Base-by-base conservation (phyloP, 176 grass and related monocot genomes). In the Areca catechu region DNA sequence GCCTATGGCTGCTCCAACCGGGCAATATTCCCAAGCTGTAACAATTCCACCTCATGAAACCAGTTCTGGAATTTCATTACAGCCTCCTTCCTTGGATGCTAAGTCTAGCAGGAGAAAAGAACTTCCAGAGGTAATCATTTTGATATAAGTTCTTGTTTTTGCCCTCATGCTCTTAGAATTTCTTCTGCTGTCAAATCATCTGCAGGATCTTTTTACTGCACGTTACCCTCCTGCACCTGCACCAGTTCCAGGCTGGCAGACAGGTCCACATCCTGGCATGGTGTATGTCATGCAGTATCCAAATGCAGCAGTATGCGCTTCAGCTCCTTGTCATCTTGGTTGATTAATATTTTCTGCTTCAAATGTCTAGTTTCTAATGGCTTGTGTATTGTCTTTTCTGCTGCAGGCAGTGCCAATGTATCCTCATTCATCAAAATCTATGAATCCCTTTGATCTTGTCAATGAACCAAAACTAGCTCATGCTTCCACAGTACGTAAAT, bases 121-220 rank as follows among this genome's bases (percentile, higher is more conserved):
- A 57, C 74, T 87, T 57, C 78, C 83, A 70, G 78, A 62, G 62
- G 83, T 82, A 81, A 73, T 58, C 19, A 34, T 71, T 72, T 69
- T 19, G 24, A 18, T 54, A 28, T 16, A 19, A 22, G 24, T 20
- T 64, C 12, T 52, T 68, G 51, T 20, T 10, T 27, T 48, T 68
- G 5, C 49, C n/a, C 22, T 60, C 68, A 74, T 78, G 53, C 19
- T 17, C 19, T 57, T 56, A 17, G 19, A 47, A 23, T 27, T 57
- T 22, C 7, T 70, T 22, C 57, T 27, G 3, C 20, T 43, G 34
- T 56, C 10, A 63, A 69, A 61, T 19, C 59, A 74, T 49, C 34
- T 65, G 57, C 66, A 87, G 79, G 79, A 82, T 56, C 37, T 82
- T 27, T 87, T 76, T 75, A 64, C 56, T 17, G 68, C 63, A 75